Evolutionary conservation across 306 rosid genomes (phyloP).

Genomic region (Dryas octopetala): DNA sequence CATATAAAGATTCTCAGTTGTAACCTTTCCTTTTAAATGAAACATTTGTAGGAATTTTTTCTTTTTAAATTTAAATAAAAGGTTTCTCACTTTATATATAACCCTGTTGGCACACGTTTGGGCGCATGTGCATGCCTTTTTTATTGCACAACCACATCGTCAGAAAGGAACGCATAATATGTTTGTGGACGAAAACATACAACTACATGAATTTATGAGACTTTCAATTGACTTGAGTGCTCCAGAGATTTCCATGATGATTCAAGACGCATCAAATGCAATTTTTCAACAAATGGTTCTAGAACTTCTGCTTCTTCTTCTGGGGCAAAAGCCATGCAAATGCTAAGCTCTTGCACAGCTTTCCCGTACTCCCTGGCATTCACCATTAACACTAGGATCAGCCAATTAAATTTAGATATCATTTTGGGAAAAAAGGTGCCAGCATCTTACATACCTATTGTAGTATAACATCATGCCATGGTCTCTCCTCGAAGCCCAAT

Average conservation of each 20-base stretch:
- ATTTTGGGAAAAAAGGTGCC: not conserved
- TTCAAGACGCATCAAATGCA: slow-evolving; percentile 21
- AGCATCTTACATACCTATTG: slow-evolving; percentile 4
- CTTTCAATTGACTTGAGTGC: slow-evolving; percentile 13
- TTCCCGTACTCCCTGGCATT: slow-evolving; percentile 20
- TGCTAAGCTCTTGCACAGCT: slow-evolving; percentile 19
- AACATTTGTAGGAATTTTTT: no score
- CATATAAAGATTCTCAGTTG: no score
- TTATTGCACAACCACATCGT: no score
- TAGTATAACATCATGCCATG: slow-evolving; percentile 21
- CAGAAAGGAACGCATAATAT: no score
- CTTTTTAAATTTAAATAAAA: no score
- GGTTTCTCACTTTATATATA: no score
- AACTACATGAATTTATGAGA: not conserved
- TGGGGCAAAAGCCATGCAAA: slow-evolving; percentile 26
- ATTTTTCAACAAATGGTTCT: slow-evolving; percentile 19
- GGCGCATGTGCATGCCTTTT: no score
- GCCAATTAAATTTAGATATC: not conserved
- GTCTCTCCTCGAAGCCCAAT: slow-evolving; percentile 22
- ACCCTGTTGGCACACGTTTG: no score
- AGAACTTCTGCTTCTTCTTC: slow-evolving; percentile 22
- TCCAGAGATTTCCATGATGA: slow-evolving; percentile 19
- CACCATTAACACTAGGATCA: not conserved
- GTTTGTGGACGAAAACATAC: no score
- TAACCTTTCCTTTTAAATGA: no score